A percentile compares a stretch with the other conserved stretches of the same genome.
These are phyloP conservation scores for Keithomyces neogunnii DNA, from an alignment of 2,329 filamentous ascomycete genomes.

Conservation along the genomic window DNA sequence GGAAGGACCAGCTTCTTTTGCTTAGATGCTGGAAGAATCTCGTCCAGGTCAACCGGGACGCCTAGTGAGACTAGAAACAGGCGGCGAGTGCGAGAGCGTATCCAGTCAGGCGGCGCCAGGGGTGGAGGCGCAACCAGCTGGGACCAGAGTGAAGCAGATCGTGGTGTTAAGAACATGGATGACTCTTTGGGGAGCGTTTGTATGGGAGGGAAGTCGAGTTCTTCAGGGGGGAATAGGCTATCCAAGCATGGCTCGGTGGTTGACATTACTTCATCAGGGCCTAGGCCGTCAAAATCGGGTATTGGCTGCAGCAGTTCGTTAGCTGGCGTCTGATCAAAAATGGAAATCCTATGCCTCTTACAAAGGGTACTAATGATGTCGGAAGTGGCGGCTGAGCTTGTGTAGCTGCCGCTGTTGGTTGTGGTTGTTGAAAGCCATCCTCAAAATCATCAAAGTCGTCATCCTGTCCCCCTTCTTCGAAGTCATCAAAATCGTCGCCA, in stretches of 20 bases:
- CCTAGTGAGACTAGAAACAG: conserved; percentile 93
- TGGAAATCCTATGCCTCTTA: conserved; percentile 18
- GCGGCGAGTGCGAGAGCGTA: conserved; percentile 86
- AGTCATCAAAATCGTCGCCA: conserved; percentile 54
- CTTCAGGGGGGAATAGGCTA: conserved; percentile 53
- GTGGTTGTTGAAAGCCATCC: conserved; percentile 57
- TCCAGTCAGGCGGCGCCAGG: conserved; percentile 94
- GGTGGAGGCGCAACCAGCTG: conserved; percentile 93
- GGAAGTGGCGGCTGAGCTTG: conserved; percentile 24
- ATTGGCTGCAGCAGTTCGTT: conserved; percentile 42
- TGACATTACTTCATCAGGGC: conserved; percentile 50
- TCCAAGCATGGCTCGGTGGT: conserved; percentile 59
- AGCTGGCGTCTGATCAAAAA: conserved; percentile 4
- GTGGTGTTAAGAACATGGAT: conserved; percentile 72
- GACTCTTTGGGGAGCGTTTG: conserved; percentile 45
- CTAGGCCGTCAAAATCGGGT: conserved; percentile 57
- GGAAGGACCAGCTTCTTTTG: conserved; percentile 96
- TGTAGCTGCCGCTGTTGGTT: conserved; percentile 18
- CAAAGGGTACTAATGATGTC: conserved; percentile 35
- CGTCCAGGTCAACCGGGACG: conserved; percentile 91
- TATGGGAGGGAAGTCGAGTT: conserved; percentile 41
- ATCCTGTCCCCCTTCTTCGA: conserved; percentile 48
- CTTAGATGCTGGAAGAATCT: conserved; percentile 93
- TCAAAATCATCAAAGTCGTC: conserved; percentile 63
- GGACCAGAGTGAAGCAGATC: conserved; percentile 88